These are phyloP conservation scores for Polysphondylium violaceum DNA, from an alignment of 78 protist species.

Conservation along the genomic window DNA sequence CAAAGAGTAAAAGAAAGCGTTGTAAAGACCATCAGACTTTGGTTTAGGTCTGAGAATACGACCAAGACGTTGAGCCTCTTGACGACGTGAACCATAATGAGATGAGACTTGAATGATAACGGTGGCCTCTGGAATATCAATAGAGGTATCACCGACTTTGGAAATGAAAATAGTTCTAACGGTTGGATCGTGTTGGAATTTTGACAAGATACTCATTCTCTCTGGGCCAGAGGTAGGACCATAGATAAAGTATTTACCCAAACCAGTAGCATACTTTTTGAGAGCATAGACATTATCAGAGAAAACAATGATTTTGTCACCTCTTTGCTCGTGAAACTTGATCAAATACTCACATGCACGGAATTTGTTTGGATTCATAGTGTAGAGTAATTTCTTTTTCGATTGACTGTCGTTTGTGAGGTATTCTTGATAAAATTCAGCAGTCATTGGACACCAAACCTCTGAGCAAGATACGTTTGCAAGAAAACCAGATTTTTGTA, in stretches of 20 bases:
- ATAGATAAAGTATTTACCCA: conserved; percentile 84
- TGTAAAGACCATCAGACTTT: conserved; percentile 84
- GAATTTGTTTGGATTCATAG: conserved; percentile 97
- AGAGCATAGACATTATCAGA: conserved; percentile 94
- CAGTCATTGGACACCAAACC: conserved; percentile 97
- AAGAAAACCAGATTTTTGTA: conserved; percentile 89
- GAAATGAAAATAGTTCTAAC: conserved; percentile 91
- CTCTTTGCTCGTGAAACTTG: conserved; percentile 90
- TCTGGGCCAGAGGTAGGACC: conserved; percentile 89
- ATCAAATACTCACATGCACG: conserved; percentile 92
- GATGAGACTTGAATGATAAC: conserved; percentile 98
- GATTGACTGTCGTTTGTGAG: conserved; percentile 54
- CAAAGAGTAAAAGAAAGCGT: conserved; percentile 99
- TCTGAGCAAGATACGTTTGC: conserved; percentile 88
- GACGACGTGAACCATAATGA: conserved; percentile 96
- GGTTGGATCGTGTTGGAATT: conserved; percentile 73
- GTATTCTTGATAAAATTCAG: conserved; percentile 91
- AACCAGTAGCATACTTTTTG: conserved; percentile 84
- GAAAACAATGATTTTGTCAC: conserved; percentile 97
- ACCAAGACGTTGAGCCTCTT: conserved; percentile 99
- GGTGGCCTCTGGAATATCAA: conserved; percentile 98
- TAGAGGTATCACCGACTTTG: conserved; percentile 97
- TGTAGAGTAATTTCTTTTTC: conserved; percentile 80
- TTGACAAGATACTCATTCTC: conserved; percentile 67
- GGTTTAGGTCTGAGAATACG: conserved; percentile 98